A percentile compares a stretch with the other conserved stretches of the same genome.
Evolutionary conservation across 768 basidiomycete genomes (phyloP).

Genomic region (Boletus huronensis): DNA sequence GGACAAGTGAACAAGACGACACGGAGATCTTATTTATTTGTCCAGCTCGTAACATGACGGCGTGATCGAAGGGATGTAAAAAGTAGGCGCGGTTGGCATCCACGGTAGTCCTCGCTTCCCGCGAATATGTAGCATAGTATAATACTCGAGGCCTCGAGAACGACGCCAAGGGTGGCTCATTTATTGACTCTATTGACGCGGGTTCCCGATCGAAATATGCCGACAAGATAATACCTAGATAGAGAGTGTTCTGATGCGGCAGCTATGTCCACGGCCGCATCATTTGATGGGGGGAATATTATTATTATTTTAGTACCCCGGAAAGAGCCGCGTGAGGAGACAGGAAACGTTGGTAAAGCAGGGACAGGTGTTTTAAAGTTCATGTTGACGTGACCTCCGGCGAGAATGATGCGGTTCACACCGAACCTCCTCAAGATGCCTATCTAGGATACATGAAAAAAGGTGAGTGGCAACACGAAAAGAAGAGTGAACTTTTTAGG

Average conservation of each 20-base stretch:
- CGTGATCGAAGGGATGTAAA: neutral
- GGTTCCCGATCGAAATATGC: slow-evolving; percentile 12
- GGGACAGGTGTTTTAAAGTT: slow-evolving; percentile 7
- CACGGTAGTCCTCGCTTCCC: slow-evolving; percentile 6
- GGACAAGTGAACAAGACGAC: slow-evolving; percentile 7
- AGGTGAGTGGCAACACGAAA: slow-evolving; percentile 5
- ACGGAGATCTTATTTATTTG: neutral
- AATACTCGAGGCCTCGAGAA: slow-evolving; percentile 6
- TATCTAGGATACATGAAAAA: slow-evolving; percentile 25
- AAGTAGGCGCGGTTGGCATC: neutral
- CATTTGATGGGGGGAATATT: neutral
- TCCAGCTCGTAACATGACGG: neutral
- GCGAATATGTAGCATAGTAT: slow-evolving; percentile 16
- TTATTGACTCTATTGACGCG: neutral
- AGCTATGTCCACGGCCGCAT: slow-evolving; percentile 10
- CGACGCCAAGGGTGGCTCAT: slow-evolving; percentile 5
- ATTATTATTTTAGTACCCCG: slow-evolving; percentile 1
- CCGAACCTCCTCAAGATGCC: slow-evolving; percentile 5
- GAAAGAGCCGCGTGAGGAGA: neutral
- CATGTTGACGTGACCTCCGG: slow-evolving; percentile 9
- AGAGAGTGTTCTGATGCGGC: slow-evolving; percentile 2
- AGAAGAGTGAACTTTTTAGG: slow-evolving; percentile 8
- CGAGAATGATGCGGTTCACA: slow-evolving; percentile 12
- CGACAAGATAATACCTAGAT: slow-evolving; percentile 18
- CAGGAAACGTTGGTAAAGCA: neutral